These are phyloP conservation scores for Hypoxylon fragiforme DNA, from an alignment of 495 filamentous ascomycete genomes.

Conservation along the genomic window DNA sequence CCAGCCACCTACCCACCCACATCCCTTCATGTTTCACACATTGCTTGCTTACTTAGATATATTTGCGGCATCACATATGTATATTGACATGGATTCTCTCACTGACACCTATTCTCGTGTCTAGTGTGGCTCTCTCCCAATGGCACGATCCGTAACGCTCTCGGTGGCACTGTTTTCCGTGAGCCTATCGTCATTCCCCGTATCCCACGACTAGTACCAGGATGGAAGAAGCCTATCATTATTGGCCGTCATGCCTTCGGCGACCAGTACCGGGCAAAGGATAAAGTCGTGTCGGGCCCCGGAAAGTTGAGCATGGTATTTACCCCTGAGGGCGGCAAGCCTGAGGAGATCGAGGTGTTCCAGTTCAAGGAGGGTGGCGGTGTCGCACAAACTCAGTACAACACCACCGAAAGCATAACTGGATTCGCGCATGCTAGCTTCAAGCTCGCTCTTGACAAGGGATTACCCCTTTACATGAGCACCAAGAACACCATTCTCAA, in stretches of 20 bases:
- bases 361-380: constrained; percentile 83
- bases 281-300: constrained; percentile 75
- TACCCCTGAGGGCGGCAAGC: constrained; percentile 80
- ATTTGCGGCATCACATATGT: no score
- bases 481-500: constrained; percentile 99
- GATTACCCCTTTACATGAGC: constrained; percentile 92
- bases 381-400: constrained; percentile 93
- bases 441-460: constrained; percentile 88
- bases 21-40: constrained; percentile 7
- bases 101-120: constrained; percentile 1
- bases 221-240: constrained; percentile 98
- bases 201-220: constrained; percentile 89
- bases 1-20: constrained; percentile 9
- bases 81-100: neutral
- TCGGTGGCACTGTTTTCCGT: constrained; percentile 96
- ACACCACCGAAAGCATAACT: constrained; percentile 90
- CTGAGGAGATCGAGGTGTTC: constrained; percentile 85
- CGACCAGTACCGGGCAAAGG: constrained; percentile 96
- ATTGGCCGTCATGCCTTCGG: constrained; percentile 98
- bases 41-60: no score
- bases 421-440: constrained; percentile 96
- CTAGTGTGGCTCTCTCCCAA: constrained; percentile 98
- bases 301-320: constrained; percentile 93
- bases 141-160: constrained; percentile 93
- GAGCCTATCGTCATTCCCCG: constrained; percentile 95